Evolutionary conservation across 2,329 filamentous ascomycete genomes (phyloP).

Genomic region (Aspergillus melleus): DNA sequence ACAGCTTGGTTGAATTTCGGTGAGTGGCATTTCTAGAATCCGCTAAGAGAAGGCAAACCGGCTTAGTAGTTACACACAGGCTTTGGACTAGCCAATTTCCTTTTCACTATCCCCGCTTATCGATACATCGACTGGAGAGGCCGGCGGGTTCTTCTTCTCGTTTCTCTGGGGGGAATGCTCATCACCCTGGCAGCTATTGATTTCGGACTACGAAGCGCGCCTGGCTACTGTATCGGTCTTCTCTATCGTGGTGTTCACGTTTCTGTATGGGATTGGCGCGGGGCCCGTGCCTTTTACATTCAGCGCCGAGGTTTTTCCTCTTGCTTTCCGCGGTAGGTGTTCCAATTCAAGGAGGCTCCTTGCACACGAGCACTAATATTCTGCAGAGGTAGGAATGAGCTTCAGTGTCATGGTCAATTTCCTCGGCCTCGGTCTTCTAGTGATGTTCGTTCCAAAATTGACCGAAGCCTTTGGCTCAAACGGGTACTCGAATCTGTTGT

Average conservation of each 20-base stretch:
- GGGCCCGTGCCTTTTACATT: conserved; percentile 27
- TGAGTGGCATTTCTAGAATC: too few species aligned
- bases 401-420: conserved; percentile 28
- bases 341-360: too few species aligned
- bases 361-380: too few species aligned
- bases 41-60: too few species aligned
- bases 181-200: conserved; percentile 26
- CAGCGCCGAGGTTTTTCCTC: conserved; percentile 25
- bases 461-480: not conserved
- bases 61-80: too few species aligned
- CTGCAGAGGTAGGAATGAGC: conserved; percentile 28
- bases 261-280: conserved; percentile 49
- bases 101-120: conserved; percentile 30
- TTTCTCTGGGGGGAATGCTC: conserved; percentile 29
- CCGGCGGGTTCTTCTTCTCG: conserved; percentile 26
- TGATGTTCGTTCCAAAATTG: conserved; percentile 22
- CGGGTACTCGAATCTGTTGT: conserved; percentile 12
- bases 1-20: conserved; percentile 25
- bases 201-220: conserved; percentile 17
- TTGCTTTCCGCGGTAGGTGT: conserved; percentile 24
- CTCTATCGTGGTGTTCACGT: conserved; percentile 34
- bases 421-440: conserved; percentile 18
- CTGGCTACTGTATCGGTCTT: conserved; percentile 25
- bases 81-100: conserved; percentile 31
- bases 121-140: conserved; percentile 29